Evolutionary conservation across 495 filamentous ascomycete species (phyloP).

Genomic region (Diplogelasinospora grovesii): DNA sequence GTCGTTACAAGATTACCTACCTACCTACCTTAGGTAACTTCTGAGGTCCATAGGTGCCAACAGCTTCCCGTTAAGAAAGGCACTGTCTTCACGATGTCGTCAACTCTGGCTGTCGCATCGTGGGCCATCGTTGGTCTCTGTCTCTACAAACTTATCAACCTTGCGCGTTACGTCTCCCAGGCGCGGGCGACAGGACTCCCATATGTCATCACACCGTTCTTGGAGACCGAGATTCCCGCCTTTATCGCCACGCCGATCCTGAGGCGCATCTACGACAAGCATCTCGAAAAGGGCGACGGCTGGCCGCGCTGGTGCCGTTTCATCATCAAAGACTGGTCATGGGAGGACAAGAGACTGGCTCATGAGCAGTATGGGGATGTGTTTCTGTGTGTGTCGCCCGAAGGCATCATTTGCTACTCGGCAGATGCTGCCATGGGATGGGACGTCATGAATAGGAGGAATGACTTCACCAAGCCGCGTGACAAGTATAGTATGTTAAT

Average conservation of each 20-base stretch:
- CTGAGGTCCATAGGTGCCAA: too few relatives aligned
- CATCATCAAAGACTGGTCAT: constrained; percentile 21
- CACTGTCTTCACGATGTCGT: too few relatives aligned
- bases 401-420: constrained; percentile 1
- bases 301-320: constrained; percentile 22
- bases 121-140: background rate
- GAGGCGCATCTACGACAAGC: background rate
- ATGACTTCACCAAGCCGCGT: constrained; percentile 1
- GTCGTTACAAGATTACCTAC: too few relatives aligned
- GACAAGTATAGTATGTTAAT: constrained; percentile 1
- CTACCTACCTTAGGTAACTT: too few relatives aligned
- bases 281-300: constrained; percentile 3
- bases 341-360: constrained; percentile 18
- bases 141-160: background rate
- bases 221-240: background rate
- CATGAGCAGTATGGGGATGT: constrained; percentile 18
- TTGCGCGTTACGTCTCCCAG: background rate
- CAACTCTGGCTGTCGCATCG: background rate
- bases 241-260: background rate
- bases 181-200: background rate
- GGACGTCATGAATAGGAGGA: constrained; percentile 1
- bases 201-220: background rate
- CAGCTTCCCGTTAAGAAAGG: too few relatives aligned
- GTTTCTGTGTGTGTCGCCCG: constrained; percentile 13
- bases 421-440: constrained; percentile 1